phyloP scores from a whole-genome alignment of 805 yeast genomes.

The Danielia reshetovae region DNA sequence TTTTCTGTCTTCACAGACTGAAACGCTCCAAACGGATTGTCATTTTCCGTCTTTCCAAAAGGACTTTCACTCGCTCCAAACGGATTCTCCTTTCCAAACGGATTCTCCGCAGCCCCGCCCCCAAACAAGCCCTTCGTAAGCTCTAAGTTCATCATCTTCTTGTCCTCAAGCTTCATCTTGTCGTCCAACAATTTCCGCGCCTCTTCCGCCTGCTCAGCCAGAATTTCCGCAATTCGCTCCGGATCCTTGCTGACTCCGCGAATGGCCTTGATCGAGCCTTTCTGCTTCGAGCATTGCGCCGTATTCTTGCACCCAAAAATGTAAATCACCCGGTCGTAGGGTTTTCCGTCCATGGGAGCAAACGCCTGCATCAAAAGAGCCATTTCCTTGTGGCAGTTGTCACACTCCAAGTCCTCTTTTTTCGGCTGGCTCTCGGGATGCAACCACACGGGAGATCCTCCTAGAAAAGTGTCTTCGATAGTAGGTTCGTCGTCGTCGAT shows the following conservation, averaged over 20 bases:
- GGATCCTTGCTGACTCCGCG: conserved; percentile 71
- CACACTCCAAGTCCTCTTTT: conserved; percentile 53
- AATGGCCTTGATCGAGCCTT: conserved; percentile 70
- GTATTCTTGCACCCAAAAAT: conserved; percentile 68
- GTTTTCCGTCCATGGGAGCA: conserved; percentile 68
- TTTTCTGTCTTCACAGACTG: conserved; percentile 4
- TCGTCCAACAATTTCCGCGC: conserved; percentile 34
- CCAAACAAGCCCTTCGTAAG: conserved; percentile 38
- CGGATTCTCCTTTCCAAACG: conserved; percentile 40
- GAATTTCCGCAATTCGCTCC: conserved; percentile 37
- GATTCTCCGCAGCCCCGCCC: conserved; percentile 18
- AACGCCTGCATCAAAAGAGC: conserved; percentile 73
- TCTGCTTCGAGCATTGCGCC: conserved; percentile 55
- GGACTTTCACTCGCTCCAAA: conserved; percentile 29
- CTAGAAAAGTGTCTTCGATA: conserved; percentile 72
- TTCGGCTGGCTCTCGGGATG: conserved; percentile 56
- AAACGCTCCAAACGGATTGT: conserved; percentile 18
- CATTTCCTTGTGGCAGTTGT: conserved; percentile 58
- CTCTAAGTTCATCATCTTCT: conserved; percentile 36
- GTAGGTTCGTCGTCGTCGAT: conserved; percentile 33
- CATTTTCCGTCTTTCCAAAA: conserved; percentile 10
- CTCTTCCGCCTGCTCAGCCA: conserved; percentile 28
- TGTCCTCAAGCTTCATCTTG: conserved; percentile 39
- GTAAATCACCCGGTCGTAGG: conserved; percentile 79
- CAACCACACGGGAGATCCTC: conserved; percentile 70